Evolutionary conservation across 176 grass and related monocot genomes (phyloP).

Genomic region (Zea luxurians): DNA sequence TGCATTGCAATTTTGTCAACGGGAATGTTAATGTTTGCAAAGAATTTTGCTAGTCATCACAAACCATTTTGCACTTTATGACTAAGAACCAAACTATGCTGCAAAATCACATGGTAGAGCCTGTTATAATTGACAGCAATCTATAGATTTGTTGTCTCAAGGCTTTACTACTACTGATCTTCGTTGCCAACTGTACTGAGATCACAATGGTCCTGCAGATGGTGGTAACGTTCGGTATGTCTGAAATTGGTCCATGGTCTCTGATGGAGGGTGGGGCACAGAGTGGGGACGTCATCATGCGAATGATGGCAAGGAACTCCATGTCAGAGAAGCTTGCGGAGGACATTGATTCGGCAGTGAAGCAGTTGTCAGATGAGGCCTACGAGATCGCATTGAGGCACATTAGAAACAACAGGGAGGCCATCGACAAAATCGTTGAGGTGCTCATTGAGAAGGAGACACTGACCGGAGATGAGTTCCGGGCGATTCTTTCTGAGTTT

Average conservation of each 20-base stretch:
- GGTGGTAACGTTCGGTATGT: slow-evolving; percentile 95
- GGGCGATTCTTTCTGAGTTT: slow-evolving; percentile 88
- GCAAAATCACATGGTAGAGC: background rate
- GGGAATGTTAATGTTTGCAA: background rate
- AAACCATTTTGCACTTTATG: slow-evolving; percentile 7
- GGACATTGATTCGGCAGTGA: slow-evolving; percentile 84
- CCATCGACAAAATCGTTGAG: slow-evolving; percentile 95
- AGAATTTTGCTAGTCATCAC: background rate
- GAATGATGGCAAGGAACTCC: slow-evolving; percentile 97
- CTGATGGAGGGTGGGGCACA: slow-evolving; percentile 81
- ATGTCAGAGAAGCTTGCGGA: slow-evolving; percentile 96
- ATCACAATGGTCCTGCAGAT: slow-evolving; percentile 55
- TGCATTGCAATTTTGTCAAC: background rate
- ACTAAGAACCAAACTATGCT: background rate
- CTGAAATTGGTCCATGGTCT: slow-evolving; percentile 93
- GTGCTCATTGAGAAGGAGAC: slow-evolving; percentile 95
- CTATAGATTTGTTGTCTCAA: background rate
- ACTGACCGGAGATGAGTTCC: slow-evolving; percentile 76
- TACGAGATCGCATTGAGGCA: slow-evolving; percentile 73
- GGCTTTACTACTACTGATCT: background rate
- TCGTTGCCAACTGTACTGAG: slow-evolving; percentile 24
- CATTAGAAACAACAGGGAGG: slow-evolving; percentile 79
- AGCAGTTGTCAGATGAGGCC: slow-evolving; percentile 74
- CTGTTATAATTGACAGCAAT: background rate
- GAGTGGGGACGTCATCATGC: slow-evolving; percentile 82